These are phyloP conservation scores for Aspergillus ostianus DNA, from an alignment of 495 filamentous ascomycete genomes.

Conservation along the genomic window DNA sequence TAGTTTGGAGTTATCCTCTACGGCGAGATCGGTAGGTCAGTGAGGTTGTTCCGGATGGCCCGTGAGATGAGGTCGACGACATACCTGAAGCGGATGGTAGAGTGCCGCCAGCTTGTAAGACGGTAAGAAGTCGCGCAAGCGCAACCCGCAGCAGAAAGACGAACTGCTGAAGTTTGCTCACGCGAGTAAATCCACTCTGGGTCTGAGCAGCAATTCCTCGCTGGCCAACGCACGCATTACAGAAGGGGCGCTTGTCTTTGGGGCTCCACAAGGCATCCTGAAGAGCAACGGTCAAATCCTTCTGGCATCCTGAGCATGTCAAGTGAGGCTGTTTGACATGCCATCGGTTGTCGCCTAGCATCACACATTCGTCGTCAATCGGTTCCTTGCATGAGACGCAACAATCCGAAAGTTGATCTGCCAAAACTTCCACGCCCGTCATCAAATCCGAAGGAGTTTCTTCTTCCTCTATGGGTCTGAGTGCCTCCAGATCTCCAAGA, in stretches of 20 bases:
- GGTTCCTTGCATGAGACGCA: conserved; percentile 78
- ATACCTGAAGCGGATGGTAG: conserved; percentile 71
- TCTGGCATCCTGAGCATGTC: conserved; percentile 69
- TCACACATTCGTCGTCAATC: conserved; percentile 90
- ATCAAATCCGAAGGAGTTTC: conserved; percentile 71
- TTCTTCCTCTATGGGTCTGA: conserved; percentile 57
- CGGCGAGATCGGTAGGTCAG: conserved; percentile 5
- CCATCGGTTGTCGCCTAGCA: conserved; percentile 71
- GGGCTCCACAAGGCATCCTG: conserved; percentile 65
- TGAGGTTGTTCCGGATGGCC: background rate
- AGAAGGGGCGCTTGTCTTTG: conserved; percentile 63
- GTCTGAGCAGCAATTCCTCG: conserved; percentile 46
- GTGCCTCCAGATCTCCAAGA: conserved; percentile 68
- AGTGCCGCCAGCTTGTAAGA: conserved; percentile 76
- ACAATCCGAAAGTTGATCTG: conserved; percentile 77
- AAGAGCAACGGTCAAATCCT: conserved; percentile 64
- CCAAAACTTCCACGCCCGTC: conserved; percentile 67
- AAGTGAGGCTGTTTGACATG: conserved; percentile 71
- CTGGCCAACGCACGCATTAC: conserved; percentile 61
- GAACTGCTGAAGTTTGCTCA: conserved; percentile 88
- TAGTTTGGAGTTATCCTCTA: conserved; percentile 69
- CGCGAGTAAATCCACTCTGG: conserved; percentile 55
- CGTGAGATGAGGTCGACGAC: conserved; percentile 11
- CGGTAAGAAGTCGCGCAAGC: conserved; percentile 83
- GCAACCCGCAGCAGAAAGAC: conserved; percentile 90